Percentiles rank a stretch among this genome's conserved stretches.
phyloP scores from a whole-genome alignment of 1,139 yeast genomes.

The Diutina ranongensis region DNA sequence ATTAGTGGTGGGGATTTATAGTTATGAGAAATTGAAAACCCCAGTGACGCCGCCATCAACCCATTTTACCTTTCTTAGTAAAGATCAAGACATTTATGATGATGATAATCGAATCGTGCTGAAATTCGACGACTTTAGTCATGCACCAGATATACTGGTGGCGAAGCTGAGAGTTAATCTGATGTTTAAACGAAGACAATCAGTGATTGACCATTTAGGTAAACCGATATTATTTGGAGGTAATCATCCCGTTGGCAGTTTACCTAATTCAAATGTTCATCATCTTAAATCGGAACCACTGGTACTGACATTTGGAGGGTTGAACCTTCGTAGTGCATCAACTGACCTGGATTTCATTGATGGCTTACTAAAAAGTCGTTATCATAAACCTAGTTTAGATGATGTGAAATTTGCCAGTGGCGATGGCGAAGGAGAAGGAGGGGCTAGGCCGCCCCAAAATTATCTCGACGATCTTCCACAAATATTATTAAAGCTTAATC shows the following conservation, averaged over 20 bases:
- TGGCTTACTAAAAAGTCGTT: not conserved
- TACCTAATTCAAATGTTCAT: not conserved
- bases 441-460: not conserved
- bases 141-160: not conserved
- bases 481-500: not conserved
- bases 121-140: constrained; percentile 7
- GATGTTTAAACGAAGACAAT: not conserved
- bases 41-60: constrained; percentile 17
- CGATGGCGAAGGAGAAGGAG: not conserved
- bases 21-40: constrained; percentile 18
- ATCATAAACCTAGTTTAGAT: not conserved
- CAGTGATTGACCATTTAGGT: not conserved
- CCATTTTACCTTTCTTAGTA: constrained; percentile 24
- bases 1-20: constrained; percentile 20
- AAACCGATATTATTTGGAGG: not conserved
- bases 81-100: constrained; percentile 19
- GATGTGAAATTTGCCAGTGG: not conserved
- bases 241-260: not conserved
- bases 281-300: not conserved
- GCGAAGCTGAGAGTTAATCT: not conserved
- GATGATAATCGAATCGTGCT: constrained; percentile 18
- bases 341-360: constrained; percentile 5
- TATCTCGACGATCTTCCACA: not conserved
- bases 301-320: not conserved
- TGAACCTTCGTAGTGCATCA: constrained; percentile 1